phyloP scores from a whole-genome alignment of 345 rosid genomes.

The Hibiscus mutabilis region DNA sequence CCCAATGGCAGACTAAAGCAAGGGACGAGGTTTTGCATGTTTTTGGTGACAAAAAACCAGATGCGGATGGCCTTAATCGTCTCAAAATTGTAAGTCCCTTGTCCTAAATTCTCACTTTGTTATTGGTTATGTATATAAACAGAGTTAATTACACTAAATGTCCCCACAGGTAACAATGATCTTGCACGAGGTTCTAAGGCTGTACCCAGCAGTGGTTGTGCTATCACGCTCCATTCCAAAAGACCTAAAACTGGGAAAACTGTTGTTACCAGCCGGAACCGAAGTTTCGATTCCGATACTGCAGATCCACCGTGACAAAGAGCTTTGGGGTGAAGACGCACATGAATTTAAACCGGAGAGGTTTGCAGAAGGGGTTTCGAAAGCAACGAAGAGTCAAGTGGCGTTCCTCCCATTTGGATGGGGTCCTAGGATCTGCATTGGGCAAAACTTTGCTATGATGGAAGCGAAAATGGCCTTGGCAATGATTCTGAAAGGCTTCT shows the following conservation, averaged over 20 bases:
- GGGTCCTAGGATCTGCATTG: conserved; percentile 30
- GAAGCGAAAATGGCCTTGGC: conserved; percentile 22
- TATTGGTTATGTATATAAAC: background rate
- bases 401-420: conserved; percentile 23
- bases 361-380: conserved; percentile 32
- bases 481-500: conserved; percentile 14
- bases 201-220: conserved; percentile 24
- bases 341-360: conserved; percentile 28
- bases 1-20: conserved; percentile 28
- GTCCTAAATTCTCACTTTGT: background rate
- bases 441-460: conserved; percentile 25
- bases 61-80: conserved; percentile 14
- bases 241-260: conserved; percentile 24
- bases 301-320: conserved; percentile 25
- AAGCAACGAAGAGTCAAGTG: conserved; percentile 18
- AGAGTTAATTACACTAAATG: background rate
- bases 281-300: conserved; percentile 16
- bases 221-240: conserved; percentile 12
- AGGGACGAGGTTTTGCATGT: conserved; percentile 29
- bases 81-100: conserved; percentile 18
- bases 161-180: conserved; percentile 27
- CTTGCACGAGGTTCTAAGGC: conserved; percentile 31
- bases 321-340: conserved; percentile 35
- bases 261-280: conserved; percentile 22
- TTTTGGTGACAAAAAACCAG: conserved; percentile 17